phyloP scores from a whole-genome alignment of 1,284 basidiomycete genomes.

The Cryptococcus sp. region DNA sequence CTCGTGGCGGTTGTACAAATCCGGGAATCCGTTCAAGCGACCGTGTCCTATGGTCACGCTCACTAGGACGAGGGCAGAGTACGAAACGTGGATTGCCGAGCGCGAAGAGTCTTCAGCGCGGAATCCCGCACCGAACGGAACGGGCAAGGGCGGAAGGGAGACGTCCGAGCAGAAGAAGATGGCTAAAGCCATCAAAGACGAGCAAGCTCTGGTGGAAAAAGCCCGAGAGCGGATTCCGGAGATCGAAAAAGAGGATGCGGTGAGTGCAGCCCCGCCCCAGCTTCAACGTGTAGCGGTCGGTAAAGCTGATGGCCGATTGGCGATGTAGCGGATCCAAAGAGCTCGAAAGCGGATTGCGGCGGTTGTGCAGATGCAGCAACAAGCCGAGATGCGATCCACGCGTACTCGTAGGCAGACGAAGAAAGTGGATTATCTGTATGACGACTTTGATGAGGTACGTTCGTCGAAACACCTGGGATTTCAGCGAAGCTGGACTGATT shows the following conservation, averaged over 20 bases:
- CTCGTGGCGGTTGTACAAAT: slow-evolving; percentile 47
- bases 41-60: slow-evolving; percentile 44
- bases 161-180: slow-evolving; percentile 6
- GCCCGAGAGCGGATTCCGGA: slow-evolving; percentile 34
- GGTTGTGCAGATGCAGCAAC: slow-evolving; percentile 28
- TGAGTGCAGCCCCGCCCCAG: slow-evolving; percentile 15
- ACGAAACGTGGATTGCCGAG: slow-evolving; percentile 26
- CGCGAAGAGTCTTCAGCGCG: slow-evolving; percentile 26
- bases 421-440: slow-evolving; percentile 48
- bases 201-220: slow-evolving; percentile 31
- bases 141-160: slow-evolving; percentile 29
- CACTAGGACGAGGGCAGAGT: slow-evolving; percentile 32
- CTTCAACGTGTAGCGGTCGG: background rate
- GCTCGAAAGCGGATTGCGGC: slow-evolving; percentile 31
- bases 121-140: slow-evolving; percentile 7
- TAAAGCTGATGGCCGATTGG: background rate
- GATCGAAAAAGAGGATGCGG: slow-evolving; percentile 48
- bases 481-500: background rate
- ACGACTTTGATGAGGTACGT: slow-evolving; percentile 23
- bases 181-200: slow-evolving; percentile 32
- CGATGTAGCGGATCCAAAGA: slow-evolving; percentile 30
- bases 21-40: slow-evolving; percentile 53
- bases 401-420: slow-evolving; percentile 40
- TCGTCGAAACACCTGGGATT: background rate
- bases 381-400: slow-evolving; percentile 42